Conservation (phyloP, 305 asterid species). For the Fraxinus floribunda region DNA sequence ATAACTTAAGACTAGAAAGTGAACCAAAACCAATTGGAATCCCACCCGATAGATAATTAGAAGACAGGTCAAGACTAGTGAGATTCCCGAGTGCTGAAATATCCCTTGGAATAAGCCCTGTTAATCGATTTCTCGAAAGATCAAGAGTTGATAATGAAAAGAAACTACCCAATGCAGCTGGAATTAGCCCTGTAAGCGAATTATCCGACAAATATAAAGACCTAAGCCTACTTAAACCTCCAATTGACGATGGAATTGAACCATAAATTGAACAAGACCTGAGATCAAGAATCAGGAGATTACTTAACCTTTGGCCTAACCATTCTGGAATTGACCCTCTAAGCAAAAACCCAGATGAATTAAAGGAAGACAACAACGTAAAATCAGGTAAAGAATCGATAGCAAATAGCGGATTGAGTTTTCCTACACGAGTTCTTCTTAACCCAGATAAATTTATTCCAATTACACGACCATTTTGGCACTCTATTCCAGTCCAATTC, state of each 20-base stretch:
- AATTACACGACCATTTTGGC: constrained; percentile 36
- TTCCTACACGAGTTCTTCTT: constrained; percentile 34
- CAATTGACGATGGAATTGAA: constrained; percentile 42
- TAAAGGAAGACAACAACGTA: constrained; percentile 24
- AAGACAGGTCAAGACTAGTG: constrained; percentile 54
- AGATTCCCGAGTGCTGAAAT: constrained; percentile 46
- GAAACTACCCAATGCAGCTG: constrained; percentile 37
- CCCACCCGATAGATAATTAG: constrained; percentile 51
- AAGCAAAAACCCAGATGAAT: constrained; percentile 45
- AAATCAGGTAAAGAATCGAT: constrained; percentile 37
- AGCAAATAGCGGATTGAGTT: constrained; percentile 32
- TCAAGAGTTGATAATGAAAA: constrained; percentile 33
- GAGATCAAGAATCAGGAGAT: constrained; percentile 45
- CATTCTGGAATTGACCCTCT: constrained; percentile 42
- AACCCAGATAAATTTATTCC: constrained; percentile 37
- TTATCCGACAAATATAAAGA: constrained; percentile 33
- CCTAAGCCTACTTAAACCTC: constrained; percentile 29
- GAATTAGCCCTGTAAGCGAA: constrained; percentile 44
- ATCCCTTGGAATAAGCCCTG: constrained; percentile 43
- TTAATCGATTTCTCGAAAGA: constrained; percentile 41
- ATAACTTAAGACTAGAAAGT: constrained; percentile 37
- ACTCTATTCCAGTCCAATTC: constrained; percentile 52
- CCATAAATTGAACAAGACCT: constrained; percentile 45
- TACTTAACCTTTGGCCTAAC: constrained; percentile 34
- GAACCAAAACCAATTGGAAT: constrained; percentile 46